These are phyloP conservation scores for Pseudogymnoascus sp. DNA, from an alignment of 2,329 filamentous ascomycete species.

Conservation along the genomic window DNA sequence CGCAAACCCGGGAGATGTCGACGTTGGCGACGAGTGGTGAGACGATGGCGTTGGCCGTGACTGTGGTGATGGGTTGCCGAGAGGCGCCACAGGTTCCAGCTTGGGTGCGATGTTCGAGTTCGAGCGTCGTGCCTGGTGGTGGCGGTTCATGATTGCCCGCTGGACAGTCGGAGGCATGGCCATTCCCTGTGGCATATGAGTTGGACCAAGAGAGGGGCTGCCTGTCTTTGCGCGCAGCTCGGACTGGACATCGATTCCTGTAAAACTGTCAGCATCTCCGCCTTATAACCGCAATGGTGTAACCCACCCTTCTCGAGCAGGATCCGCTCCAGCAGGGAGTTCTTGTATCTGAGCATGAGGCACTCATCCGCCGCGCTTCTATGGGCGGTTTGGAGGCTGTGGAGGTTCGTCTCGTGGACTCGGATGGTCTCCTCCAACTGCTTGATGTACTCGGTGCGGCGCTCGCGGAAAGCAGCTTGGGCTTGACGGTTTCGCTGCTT, in stretches of 20 bases:
- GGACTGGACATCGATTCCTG: conserved; percentile 93
- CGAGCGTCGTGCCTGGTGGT: conserved; percentile 60
- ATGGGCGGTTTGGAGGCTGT: conserved; percentile 88
- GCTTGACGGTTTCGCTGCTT: conserved; percentile 97
- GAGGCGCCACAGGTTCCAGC: conserved; percentile 40
- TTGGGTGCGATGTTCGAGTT: conserved; percentile 70
- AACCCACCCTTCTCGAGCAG: conserved; percentile 81
- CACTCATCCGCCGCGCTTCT: conserved; percentile 93
- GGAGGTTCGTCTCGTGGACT: conserved; percentile 88
- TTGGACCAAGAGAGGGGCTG: conserved; percentile 69
- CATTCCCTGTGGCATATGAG: conserved; percentile 56
- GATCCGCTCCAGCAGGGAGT: conserved; percentile 89
- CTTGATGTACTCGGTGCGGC: conserved; percentile 98
- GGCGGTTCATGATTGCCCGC: conserved; percentile 71
- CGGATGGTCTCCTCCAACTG: conserved; percentile 96
- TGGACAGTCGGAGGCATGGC: conserved; percentile 71
- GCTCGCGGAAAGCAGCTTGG: conserved; percentile 92
- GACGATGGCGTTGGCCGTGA: conserved; percentile 76
- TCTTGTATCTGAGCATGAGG: conserved; percentile 97
- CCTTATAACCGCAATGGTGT: background rate
- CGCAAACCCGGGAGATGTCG: conserved; percentile 52
- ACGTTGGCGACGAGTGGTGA: conserved; percentile 60
- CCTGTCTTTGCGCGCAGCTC: conserved; percentile 89
- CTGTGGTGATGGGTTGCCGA: conserved; percentile 55
- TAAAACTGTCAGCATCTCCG: conserved; percentile 12